A percentile compares a stretch with the other conserved stretches of the same genome.
These are phyloP conservation scores for Magnaporthiopsis incrustans DNA, from an alignment of 2,329 filamentous ascomycete genomes.

Conservation along the genomic window DNA sequence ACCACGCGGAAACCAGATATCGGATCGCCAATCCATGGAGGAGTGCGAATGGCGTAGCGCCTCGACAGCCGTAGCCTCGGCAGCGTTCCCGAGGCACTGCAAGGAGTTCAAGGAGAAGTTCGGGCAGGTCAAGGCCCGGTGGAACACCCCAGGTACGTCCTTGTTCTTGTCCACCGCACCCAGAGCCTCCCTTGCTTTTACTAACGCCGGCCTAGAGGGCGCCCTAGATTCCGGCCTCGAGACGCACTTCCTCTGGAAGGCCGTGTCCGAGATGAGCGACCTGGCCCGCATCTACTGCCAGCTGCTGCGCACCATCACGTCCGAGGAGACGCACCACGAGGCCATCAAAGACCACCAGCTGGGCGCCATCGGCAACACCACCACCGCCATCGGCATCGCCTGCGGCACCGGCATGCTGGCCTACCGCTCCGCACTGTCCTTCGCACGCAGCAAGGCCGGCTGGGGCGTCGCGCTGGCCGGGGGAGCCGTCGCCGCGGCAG, in stretches of 20 bases:
- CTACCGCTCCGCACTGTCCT: not conserved
- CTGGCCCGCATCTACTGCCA: not conserved
- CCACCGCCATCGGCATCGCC: not conserved
- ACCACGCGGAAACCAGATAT: not conserved
- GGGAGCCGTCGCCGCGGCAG: not conserved
- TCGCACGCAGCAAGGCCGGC: not conserved
- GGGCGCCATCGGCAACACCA: not conserved
- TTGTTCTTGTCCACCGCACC: too few species aligned
- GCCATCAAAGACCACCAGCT: not conserved
- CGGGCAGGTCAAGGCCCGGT: not conserved
- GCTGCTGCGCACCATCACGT: not conserved
- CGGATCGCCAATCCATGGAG: not conserved
- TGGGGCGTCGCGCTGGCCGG: not conserved
- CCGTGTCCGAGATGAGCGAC: not conserved
- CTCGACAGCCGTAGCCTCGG: not conserved
- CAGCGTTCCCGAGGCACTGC: not conserved
- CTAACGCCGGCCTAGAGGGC: not conserved
- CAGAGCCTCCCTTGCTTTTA: not conserved
- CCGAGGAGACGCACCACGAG: not conserved
- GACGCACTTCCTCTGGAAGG: not conserved
- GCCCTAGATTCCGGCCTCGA: not conserved
- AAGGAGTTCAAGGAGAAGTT: not conserved
- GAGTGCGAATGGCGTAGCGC: not conserved
- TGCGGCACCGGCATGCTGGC: not conserved
- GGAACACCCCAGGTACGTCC: not conserved